Evolutionary conservation across 2,329 filamentous ascomycete genomes (phyloP).

Genomic region (Neofusicoccum parvum): DNA sequence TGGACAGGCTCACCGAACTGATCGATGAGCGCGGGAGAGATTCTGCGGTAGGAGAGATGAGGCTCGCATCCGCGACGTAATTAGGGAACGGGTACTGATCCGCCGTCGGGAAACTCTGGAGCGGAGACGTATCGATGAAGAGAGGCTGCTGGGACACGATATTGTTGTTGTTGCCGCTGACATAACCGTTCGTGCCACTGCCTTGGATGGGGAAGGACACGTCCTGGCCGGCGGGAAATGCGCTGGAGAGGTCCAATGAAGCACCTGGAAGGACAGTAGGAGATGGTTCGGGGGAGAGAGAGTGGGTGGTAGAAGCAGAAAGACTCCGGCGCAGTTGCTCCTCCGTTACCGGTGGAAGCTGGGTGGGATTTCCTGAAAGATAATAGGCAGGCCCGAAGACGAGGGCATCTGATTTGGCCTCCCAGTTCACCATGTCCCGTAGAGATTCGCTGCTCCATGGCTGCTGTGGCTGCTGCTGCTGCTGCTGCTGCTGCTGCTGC

Average conservation of each 20-base stretch:
- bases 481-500: background rate
- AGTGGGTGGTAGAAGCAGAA: slow-evolving; percentile 14
- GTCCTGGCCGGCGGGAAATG: slow-evolving; percentile 7
- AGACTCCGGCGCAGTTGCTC: slow-evolving; percentile 18
- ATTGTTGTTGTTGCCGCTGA: background rate
- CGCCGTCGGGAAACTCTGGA: background rate
- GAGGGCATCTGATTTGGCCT: slow-evolving; percentile 15
- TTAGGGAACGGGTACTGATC: slow-evolving; percentile 8
- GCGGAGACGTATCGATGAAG: slow-evolving; percentile 18
- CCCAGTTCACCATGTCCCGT: slow-evolving; percentile 13
- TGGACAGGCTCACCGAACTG: background rate
- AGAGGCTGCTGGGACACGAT: slow-evolving; percentile 9
- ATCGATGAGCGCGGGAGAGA: slow-evolving; percentile 8
- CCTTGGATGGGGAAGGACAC: slow-evolving; percentile 9
- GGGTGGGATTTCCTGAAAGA: background rate
- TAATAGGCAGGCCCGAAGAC: slow-evolving; percentile 13
- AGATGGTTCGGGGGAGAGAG: slow-evolving; percentile 14
- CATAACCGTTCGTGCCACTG: background rate
- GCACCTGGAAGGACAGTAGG: background rate
- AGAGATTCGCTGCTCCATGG: slow-evolving; percentile 13
- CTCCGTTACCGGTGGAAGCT: slow-evolving; percentile 5
- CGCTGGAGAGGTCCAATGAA: slow-evolving; percentile 7
- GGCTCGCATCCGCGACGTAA: background rate
- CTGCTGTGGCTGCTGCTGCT: background rate
- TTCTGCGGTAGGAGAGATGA: slow-evolving; percentile 2